A percentile compares a stretch with the other conserved stretches of the same genome.
Evolutionary conservation across 768 basidiomycete species (phyloP).

Genomic region (Lenzites betulinus): DNA sequence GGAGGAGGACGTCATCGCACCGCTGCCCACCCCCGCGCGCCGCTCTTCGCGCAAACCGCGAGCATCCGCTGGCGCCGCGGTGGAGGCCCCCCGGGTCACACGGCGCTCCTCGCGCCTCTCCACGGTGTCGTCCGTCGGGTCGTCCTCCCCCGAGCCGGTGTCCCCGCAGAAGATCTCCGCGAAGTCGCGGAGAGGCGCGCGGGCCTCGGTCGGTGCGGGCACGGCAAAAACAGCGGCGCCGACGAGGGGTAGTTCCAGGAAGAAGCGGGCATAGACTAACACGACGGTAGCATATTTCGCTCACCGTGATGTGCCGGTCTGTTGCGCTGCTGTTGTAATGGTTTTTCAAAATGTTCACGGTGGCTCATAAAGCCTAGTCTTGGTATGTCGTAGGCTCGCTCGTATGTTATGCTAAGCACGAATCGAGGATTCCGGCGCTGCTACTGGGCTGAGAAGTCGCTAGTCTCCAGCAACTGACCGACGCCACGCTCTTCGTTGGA

Average conservation of each 20-base stretch:
- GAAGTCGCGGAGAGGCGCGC: constrained; percentile 20
- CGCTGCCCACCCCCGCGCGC: constrained; percentile 31
- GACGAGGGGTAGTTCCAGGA: constrained; percentile 35
- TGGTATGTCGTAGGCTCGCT: too few relatives aligned
- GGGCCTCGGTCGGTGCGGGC: constrained; percentile 12
- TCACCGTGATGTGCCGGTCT: too few relatives aligned
- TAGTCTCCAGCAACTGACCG: too few relatives aligned
- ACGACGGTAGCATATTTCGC: too few relatives aligned
- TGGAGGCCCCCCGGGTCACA: constrained; percentile 30
- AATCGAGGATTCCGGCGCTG: too few relatives aligned
- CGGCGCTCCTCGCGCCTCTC: constrained; percentile 45
- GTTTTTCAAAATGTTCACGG: neutral
- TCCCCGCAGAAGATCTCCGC: constrained; percentile 21
- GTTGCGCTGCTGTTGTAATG: neutral
- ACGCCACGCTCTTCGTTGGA: too few relatives aligned
- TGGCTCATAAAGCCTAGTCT: too few relatives aligned
- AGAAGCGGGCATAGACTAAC: constrained; percentile 27
- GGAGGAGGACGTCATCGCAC: constrained; percentile 36
- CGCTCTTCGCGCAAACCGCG: constrained; percentile 24
- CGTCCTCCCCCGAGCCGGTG: constrained; percentile 36
- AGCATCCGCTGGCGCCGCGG: constrained; percentile 11
- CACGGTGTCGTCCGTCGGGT: constrained; percentile 30
- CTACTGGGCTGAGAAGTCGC: too few relatives aligned
- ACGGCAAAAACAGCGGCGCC: constrained; percentile 10
- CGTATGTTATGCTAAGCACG: too few relatives aligned